Percentiles rank a stretch among this genome's conserved stretches.
phyloP scores from a whole-genome alignment of 2,329 filamentous ascomycete species.

The Exophiala xenobiotica region DNA sequence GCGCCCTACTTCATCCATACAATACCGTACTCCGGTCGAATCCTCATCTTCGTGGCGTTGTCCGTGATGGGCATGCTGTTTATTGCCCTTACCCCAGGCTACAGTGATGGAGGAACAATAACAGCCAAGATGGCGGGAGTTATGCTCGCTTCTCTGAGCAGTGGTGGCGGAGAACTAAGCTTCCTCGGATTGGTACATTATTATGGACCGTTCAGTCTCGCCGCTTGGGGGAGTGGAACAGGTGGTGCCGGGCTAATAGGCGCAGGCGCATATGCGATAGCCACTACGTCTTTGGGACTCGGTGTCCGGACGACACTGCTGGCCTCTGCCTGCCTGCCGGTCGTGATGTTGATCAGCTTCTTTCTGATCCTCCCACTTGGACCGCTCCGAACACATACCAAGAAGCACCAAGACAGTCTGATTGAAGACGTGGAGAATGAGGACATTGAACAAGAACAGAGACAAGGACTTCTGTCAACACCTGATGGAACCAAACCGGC shows the following conservation, averaged over 20 bases:
- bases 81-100: constrained; percentile 73
- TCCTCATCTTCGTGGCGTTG: constrained; percentile 70
- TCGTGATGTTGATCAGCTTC: constrained; percentile 79
- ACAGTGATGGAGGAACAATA: constrained; percentile 60
- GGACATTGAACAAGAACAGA: constrained; percentile 31
- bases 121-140: constrained; percentile 78
- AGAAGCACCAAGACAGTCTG: constrained; percentile 43
- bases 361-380: constrained; percentile 74
- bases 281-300: constrained; percentile 77
- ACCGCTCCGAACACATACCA: constrained; percentile 54
- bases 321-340: constrained; percentile 73
- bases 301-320: constrained; percentile 73
- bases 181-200: constrained; percentile 91
- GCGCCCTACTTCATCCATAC: constrained; percentile 92
- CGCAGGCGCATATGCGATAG: constrained; percentile 80
- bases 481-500: constrained; percentile 27
- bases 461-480: constrained; percentile 34
- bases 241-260: constrained; percentile 85
- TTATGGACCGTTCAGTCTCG: constrained; percentile 83
- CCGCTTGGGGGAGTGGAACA: constrained; percentile 89
- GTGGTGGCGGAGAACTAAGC: constrained; percentile 83
- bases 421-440: constrained; percentile 42
- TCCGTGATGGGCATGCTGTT: constrained; percentile 87
- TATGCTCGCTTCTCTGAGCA: constrained; percentile 78
- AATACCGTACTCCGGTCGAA: constrained; percentile 74